Evolutionary conservation across 352 stramenopile species (phyloP), one percentile per base, ranked within the genome.

Genomic region (Phytophthora cryptogea): DNA sequence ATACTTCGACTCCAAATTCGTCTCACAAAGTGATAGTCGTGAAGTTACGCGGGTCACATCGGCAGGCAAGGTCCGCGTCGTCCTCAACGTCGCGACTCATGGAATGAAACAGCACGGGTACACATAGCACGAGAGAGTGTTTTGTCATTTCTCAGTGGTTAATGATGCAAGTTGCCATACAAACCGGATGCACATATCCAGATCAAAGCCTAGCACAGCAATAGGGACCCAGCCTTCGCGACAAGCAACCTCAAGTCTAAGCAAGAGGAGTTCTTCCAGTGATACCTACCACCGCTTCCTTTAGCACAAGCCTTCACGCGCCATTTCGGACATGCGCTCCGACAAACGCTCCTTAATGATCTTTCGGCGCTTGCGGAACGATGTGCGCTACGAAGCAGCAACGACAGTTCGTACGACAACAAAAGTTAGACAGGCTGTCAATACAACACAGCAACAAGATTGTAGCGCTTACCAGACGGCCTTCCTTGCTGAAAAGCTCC

Each of bases 1-100:
- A 70, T 98, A 97, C 70, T 97, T 94, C 44, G 83, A 93, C 59
- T 76, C 82, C 11, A 91, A 88, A 42, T 94, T 94, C 54, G 59
- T 93, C 36, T 66, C 86, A 2, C 72, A 92, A 60, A 86, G 75
- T 46, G 67, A 85, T 33, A 85, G 83, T 3, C 78, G 84, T 8
- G 83, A 93, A 39, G 64, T 89, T 26, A 88, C 78, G 8, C 74
- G 80, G n/a, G 78, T 90, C 46, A 76, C 70, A 8, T 89, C 77
- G 17, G 68, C 70, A 27, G 77, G 78, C 32, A 73, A 75, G 47
- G 72, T 86, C 7, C 71, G 68, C 23, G 69, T 95, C 17, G 55
- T 65, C 8, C 48, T 94, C 26, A 91, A 95, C 59, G 61, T 92
- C n/a, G 63, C 72, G 9, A 87, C 76, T 13, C 66, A 70, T 13